Base-by-base conservation (phyloP, 1,284 basidiomycete genomes). In the Erythrobasidium hasegawianum region DNA sequence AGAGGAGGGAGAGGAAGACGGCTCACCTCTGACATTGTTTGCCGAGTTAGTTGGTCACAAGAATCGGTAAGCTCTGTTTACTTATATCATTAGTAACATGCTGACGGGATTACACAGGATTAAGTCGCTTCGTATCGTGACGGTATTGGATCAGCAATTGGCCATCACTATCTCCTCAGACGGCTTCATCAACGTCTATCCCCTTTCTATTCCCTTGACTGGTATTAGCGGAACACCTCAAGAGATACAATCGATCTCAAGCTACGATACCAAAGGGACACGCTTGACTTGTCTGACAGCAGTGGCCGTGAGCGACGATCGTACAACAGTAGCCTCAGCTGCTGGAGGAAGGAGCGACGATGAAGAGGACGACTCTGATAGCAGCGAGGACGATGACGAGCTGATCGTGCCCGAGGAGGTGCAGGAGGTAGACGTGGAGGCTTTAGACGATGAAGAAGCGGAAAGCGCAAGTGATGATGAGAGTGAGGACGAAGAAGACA, bases 241-340 rank as follows among this genome's bases (percentile, higher is more conserved):
- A 8, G n/a, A 76, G 16, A 77, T 89, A 24, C 71, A 78, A 40
- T 85, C 90, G 0, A 78, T 85, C 1, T 83, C 83, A 1, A 81
- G 79, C 57, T 93, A 91, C 75, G 87, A 93, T 76, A 88, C 89
- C 0, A 90, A 90, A 71, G 89, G 88, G 8, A 89, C 85, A 40
- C 81, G 91, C 14, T 77, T 95, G 73, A 93, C 89, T 7, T 92
- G 90, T 73, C 79, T 91, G 38, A 81, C 85, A 3, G 62, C 54
- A 39, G 58, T 66, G 14, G 62, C 60, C 11, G 55, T 66, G 10
- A 60, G 54, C 9, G 57, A 58, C 41, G 67, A 57, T 29, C 55
- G 57, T 26, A 75, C 62, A 40, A 65, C 62, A 27, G 56, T 55
- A 7, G 62, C 55, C 20, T 57, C 62, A 1, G 45, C 90, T 47